Conservation (phyloP, 2,329 filamentous ascomycete genomes). For the Ceratocystis colombiana region DNA sequence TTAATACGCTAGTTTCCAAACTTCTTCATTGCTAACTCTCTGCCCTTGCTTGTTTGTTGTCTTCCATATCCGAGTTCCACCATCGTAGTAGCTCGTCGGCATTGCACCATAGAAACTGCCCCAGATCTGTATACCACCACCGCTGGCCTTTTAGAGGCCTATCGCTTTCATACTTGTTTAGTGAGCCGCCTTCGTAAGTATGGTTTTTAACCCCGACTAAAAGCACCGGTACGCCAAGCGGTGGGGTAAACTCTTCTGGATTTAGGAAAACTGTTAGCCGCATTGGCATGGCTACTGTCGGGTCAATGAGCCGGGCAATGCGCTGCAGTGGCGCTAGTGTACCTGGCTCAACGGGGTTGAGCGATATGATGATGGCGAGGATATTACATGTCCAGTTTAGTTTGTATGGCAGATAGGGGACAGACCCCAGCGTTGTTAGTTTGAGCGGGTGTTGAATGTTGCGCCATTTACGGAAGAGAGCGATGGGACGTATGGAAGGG, state of each 20-base stretch:
- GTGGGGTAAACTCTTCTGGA: slow-evolving; percentile 40
- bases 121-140: slow-evolving; percentile 46
- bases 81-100: slow-evolving; percentile 38
- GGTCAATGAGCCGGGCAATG: slow-evolving; percentile 43
- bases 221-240: slow-evolving; percentile 41
- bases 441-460: slow-evolving; percentile 39
- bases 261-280: slow-evolving; percentile 47
- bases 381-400: slow-evolving; percentile 51
- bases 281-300: slow-evolving; percentile 44
- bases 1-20: neutral
- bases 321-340: slow-evolving; percentile 44
- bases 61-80: slow-evolving; percentile 33
- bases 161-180: slow-evolving; percentile 40
- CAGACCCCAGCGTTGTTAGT: slow-evolving; percentile 41
- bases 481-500: slow-evolving; percentile 29
- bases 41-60: slow-evolving; percentile 3
- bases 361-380: slow-evolving; percentile 41
- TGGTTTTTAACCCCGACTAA: slow-evolving; percentile 50
- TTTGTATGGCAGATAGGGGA: slow-evolving; percentile 45
- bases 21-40: neutral
- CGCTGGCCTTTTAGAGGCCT: slow-evolving; percentile 31
- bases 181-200: slow-evolving; percentile 40
- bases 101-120: slow-evolving; percentile 40
- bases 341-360: slow-evolving; percentile 42
- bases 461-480: slow-evolving; percentile 37